Percentiles rank a stretch among this genome's conserved stretches.
Evolutionary conservation across 2,329 filamentous ascomycete species (phyloP).

Genomic region (Neofusicoccum laricinum): DNA sequence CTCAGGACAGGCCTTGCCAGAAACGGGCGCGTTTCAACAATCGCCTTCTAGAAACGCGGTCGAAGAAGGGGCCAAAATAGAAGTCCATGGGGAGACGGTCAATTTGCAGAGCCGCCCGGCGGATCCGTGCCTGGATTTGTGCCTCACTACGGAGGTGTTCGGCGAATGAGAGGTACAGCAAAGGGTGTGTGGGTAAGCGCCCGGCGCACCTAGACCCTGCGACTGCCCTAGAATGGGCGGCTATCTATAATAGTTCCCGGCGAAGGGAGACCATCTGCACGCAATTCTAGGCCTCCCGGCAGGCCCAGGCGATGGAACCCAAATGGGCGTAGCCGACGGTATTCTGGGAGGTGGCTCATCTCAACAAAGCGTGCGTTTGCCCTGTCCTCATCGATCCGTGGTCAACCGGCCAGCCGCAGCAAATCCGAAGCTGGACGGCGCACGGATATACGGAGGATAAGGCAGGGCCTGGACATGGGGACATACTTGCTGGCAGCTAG

Average conservation of each 20-base stretch:
- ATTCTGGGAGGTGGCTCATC: background rate
- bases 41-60: background rate
- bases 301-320: background rate
- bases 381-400: background rate
- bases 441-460: background rate
- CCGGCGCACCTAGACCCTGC: background rate
- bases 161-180: background rate
- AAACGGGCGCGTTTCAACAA: background rate
- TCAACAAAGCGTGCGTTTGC: background rate
- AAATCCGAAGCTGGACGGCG: background rate
- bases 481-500: background rate
- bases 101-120: background rate
- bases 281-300: slow-evolving; percentile 7
- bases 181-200: background rate
- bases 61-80: background rate
- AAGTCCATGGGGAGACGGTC: too few relatives aligned
- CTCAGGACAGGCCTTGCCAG: background rate
- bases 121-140: background rate
- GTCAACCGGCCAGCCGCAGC: background rate
- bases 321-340: background rate
- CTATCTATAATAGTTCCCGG: slow-evolving; percentile 1
- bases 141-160: background rate
- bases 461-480: background rate
- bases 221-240: background rate
- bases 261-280: background rate